Evolutionary conservation across 305 asterid genomes (phyloP).

Genomic region (Fraxinus latifolia): DNA sequence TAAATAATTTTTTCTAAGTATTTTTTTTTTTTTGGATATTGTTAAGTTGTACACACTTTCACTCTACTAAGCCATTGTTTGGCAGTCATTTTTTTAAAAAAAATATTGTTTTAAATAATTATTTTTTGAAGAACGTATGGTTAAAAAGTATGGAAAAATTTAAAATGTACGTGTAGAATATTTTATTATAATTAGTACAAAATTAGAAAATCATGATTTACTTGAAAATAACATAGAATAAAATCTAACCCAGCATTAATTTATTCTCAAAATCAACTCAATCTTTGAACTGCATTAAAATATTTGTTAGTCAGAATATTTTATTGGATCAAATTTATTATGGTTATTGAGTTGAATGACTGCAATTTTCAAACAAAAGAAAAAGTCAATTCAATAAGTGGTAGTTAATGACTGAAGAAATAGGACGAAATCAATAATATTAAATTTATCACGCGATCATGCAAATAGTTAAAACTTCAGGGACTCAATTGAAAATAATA

Average conservation of each 20-base stretch:
- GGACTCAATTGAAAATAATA: not conserved
- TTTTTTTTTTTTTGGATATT: too few species aligned
- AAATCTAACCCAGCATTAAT: not conserved
- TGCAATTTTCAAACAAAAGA: not conserved
- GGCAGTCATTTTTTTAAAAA: too few species aligned
- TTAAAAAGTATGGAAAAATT: too few species aligned
- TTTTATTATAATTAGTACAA: not conserved
- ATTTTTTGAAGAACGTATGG: too few species aligned
- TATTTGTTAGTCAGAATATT: not conserved
- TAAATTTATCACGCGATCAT: not conserved
- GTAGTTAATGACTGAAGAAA: not conserved
- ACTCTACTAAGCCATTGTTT: too few species aligned
- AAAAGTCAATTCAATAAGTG: not conserved
- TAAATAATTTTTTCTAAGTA: too few species aligned
- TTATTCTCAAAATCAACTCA: not conserved
- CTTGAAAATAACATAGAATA: not conserved
- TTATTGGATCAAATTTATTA: not conserved
- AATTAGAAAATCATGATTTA: not conserved
- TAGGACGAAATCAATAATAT: not conserved
- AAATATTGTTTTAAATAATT: too few species aligned
- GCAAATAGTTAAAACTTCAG: not conserved
- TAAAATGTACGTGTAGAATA: too few species aligned
- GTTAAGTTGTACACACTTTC: too few species aligned
- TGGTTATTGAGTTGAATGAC: not conserved
- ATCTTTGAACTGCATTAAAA: not conserved